These are phyloP conservation scores for Condylostoma magnum DNA, from an alignment of 169 alveolate species.

Conservation along the genomic window DNA sequence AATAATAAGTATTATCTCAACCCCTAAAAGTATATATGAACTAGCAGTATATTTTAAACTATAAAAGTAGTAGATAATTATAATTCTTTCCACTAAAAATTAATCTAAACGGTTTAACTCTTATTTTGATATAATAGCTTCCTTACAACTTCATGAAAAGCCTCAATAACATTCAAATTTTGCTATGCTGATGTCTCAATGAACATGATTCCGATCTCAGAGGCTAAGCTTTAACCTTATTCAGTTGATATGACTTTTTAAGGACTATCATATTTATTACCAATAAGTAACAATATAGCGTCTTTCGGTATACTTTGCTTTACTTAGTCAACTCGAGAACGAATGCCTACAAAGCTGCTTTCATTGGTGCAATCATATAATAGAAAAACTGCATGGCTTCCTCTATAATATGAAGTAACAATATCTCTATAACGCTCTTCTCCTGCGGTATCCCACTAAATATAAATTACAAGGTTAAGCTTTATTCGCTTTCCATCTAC, in stretches of 20 bases:
- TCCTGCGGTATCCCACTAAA: slow-evolving; percentile 84
- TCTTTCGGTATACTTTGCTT: slow-evolving; percentile 58
- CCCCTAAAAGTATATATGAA: too few relatives aligned
- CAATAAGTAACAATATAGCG: slow-evolving; percentile 65
- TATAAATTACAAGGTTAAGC: slow-evolving; percentile 41
- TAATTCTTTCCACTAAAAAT: too few relatives aligned
- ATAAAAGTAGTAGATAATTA: too few relatives aligned
- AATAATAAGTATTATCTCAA: too few relatives aligned
- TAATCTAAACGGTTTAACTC: too few relatives aligned
- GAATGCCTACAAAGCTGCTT: slow-evolving; percentile 59
- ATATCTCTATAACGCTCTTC: slow-evolving; percentile 74
- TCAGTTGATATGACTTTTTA: slow-evolving; percentile 55
- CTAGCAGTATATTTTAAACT: too few relatives aligned
- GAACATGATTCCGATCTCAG: slow-evolving; percentile 56
- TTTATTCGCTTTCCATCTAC: slow-evolving; percentile 41
- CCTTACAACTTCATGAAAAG: slow-evolving; percentile 56
- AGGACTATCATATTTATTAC: slow-evolving; percentile 70
- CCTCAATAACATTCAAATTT: slow-evolving; percentile 43
- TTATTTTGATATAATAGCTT: too few relatives aligned
- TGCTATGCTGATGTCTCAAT: slow-evolving; percentile 64
- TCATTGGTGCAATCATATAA: slow-evolving; percentile 71
- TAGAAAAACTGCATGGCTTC: slow-evolving; percentile 73
- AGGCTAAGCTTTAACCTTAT: slow-evolving; percentile 63
- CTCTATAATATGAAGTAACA: slow-evolving; percentile 76
- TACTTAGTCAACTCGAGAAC: slow-evolving; percentile 68